Conservation (phyloP, 1,284 basidiomycete species). For the Phlebopus sp. region DNA sequence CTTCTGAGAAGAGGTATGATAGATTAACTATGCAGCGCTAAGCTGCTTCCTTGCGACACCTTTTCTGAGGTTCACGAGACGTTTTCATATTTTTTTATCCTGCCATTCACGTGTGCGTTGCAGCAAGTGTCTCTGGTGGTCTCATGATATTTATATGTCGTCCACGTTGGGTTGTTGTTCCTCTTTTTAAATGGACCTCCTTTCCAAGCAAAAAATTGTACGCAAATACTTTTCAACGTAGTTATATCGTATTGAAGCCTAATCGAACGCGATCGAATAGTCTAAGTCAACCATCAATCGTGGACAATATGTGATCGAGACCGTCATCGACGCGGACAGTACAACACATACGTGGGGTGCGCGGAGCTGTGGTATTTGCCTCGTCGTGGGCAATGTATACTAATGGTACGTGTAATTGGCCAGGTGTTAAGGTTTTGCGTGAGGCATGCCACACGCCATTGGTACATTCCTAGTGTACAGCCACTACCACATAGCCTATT, state of each 20-base stretch:
- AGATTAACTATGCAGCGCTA: slow-evolving; percentile 28
- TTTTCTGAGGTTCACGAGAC: slow-evolving; percentile 4
- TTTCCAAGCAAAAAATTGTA: slow-evolving; percentile 8
- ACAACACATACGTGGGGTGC: no score
- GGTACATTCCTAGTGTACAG: slow-evolving; percentile 4
- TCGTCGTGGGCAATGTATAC: no score
- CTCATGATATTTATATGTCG: slow-evolving; percentile 19
- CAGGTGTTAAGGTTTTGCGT: not conserved
- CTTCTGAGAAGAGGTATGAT: slow-evolving; percentile 28
- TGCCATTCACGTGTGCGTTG: slow-evolving; percentile 12
- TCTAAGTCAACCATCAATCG: not conserved
- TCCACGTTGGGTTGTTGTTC: not conserved
- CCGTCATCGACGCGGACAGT: not conserved
- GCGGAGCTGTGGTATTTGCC: no score
- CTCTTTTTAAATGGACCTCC: slow-evolving; percentile 1
- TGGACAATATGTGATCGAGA: not conserved
- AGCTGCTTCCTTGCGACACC: slow-evolving; percentile 2
- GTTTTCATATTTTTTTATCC: slow-evolving; percentile 4
- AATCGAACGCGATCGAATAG: slow-evolving; percentile 12
- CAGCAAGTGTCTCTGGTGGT: slow-evolving; percentile 9
- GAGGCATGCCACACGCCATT: not conserved
- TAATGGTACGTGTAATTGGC: not conserved
- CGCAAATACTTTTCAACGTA: slow-evolving; percentile 21
- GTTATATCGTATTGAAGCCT: slow-evolving; percentile 24
- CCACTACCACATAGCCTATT: slow-evolving; percentile 1